These are phyloP conservation scores for Hanseniaspora uvarum DNA, from an alignment of 1,139 yeast species.

Conservation along the genomic window DNA sequence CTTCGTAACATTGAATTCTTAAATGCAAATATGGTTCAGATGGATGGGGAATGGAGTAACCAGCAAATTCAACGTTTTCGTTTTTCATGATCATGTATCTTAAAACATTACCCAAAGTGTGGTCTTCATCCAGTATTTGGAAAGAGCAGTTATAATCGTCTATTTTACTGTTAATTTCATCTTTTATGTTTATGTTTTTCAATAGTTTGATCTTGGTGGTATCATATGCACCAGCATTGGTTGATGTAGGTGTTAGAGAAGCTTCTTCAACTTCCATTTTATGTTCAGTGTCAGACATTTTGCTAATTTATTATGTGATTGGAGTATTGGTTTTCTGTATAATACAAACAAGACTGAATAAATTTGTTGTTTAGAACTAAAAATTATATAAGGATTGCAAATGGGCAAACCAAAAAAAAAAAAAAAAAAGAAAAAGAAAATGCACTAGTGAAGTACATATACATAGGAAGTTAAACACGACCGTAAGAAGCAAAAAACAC, in stretches of 20 bases:
- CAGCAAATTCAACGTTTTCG: slow-evolving; percentile 96
- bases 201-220: slow-evolving; percentile 40
- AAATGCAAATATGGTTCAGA: slow-evolving; percentile 82
- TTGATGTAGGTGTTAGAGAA: slow-evolving; percentile 33
- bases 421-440: not conserved
- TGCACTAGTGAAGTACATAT: not conserved
- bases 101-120: slow-evolving; percentile 85
- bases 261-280: slow-evolving; percentile 28
- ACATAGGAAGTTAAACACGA: not conserved
- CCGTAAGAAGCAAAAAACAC: too few relatives aligned
- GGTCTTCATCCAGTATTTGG: slow-evolving; percentile 87
- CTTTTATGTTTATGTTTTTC: slow-evolving; percentile 82
- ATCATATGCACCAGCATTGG: slow-evolving; percentile 42
- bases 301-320: not conserved
- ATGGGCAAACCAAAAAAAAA: not conserved
- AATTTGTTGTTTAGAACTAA: too few relatives aligned
- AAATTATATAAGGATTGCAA: not conserved
- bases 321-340: too few relatives aligned
- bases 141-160: slow-evolving; percentile 51
- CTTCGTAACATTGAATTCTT: slow-evolving; percentile 75
- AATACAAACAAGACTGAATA: too few relatives aligned
- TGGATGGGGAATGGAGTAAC: slow-evolving; percentile 98
- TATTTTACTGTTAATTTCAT: slow-evolving; percentile 55
- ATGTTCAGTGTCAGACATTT: slow-evolving; percentile 30
- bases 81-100: slow-evolving; percentile 93